phyloP scores from a whole-genome alignment of 148 eudicot species.

The Cornus florida region DNA sequence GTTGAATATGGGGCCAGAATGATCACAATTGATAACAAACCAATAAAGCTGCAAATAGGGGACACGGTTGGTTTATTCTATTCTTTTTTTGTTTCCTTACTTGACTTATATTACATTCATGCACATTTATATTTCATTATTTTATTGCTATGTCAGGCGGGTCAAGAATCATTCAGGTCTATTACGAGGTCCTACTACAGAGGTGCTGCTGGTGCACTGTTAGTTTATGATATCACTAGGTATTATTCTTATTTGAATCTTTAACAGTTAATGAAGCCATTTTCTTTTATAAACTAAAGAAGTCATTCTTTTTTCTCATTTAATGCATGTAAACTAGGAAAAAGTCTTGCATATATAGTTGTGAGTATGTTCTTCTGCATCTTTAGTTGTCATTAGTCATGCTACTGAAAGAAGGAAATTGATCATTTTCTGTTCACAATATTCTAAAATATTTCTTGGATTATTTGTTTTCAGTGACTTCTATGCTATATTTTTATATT shows the following conservation, averaged over 20 bases:
- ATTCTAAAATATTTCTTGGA: not conserved
- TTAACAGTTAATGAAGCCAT: not conserved
- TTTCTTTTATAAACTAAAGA: not conserved
- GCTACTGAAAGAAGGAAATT: not conserved
- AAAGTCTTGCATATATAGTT: not conserved
- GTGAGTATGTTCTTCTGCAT: not conserved
- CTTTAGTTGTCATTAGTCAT: not conserved
- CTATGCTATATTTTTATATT: not conserved
- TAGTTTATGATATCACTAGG: constrained; percentile 70
- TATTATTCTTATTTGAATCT: constrained; percentile 10
- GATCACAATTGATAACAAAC: constrained; percentile 67
- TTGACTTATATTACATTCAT: not conserved
- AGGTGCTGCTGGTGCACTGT: constrained; percentile 64
- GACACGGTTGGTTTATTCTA: constrained; percentile 37
- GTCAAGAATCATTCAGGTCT: constrained; percentile 66
- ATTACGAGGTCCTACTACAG: constrained; percentile 63
- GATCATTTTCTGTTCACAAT: not conserved
- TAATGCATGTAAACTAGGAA: not conserved
- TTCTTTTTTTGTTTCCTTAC: not conserved
- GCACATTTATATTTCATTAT: not conserved
- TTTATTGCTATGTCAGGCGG: constrained; percentile 36
- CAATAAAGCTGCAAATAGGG: constrained; percentile 70
- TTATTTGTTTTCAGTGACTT: not conserved
- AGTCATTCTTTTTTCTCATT: not conserved
- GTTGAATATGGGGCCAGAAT: constrained; percentile 72